Percentiles rank a stretch among this genome's conserved stretches.
Conservation (phyloP, 768 basidiomycete genomes). For the Glaciozyma martinii region DNA sequence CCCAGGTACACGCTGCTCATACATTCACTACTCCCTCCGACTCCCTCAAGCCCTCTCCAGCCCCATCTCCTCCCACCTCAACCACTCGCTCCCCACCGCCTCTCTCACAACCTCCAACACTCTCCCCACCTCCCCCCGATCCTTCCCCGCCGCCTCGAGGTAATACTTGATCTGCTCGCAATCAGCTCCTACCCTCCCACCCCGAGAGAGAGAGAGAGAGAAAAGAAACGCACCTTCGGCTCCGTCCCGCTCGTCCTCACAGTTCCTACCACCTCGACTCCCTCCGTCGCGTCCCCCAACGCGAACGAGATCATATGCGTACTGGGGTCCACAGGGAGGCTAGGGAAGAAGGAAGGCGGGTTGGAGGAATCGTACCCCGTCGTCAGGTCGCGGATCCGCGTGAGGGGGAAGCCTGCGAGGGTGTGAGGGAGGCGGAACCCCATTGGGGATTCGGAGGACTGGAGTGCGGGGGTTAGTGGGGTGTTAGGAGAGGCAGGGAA, state of each 20-base stretch:
- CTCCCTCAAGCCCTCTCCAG: conserved; percentile 32
- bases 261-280: conserved; percentile 51
- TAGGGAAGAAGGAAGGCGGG: conserved; percentile 58
- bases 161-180: conserved; percentile 68
- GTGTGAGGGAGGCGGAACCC: conserved; percentile 13
- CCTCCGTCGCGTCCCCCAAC: conserved; percentile 38
- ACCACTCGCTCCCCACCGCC: conserved; percentile 59
- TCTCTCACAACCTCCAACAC: conserved; percentile 52
- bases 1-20: no score
- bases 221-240: conserved; percentile 54
- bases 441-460: background rate
- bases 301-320: conserved; percentile 78
- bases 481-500: background rate
- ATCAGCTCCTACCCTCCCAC: background rate
- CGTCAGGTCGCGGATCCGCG: conserved; percentile 65
- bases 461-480: background rate
- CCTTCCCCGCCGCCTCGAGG: conserved; percentile 63
- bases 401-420: conserved; percentile 54
- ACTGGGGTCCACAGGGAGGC: conserved; percentile 35
- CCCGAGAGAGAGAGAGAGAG: background rate
- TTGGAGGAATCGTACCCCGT: conserved; percentile 56
- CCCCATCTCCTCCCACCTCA: conserved; percentile 53
- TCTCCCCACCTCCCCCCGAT: conserved; percentile 45
- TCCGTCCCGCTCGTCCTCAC: conserved; percentile 82
- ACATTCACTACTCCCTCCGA: no score